These are phyloP conservation scores for Populus alba DNA, from an alignment of 345 rosid genomes.

Conservation along the genomic window DNA sequence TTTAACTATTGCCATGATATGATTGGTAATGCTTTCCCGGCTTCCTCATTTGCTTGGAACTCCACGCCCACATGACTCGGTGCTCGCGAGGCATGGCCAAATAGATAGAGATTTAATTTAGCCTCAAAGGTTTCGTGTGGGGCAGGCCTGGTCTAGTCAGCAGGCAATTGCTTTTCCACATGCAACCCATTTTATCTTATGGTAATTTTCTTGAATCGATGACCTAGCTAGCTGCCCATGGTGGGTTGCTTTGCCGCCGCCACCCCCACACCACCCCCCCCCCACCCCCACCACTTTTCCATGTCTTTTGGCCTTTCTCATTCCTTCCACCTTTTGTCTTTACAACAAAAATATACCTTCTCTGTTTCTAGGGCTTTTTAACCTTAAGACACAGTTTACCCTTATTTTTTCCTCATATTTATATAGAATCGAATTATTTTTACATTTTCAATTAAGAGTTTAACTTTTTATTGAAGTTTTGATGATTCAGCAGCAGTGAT, in stretches of 20 bases:
- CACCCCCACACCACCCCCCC: background rate
- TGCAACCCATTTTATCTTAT: slow-evolving; percentile 33
- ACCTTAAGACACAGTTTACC: background rate
- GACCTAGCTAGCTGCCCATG: slow-evolving; percentile 32
- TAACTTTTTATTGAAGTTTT: no score
- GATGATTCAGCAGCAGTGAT: no score
- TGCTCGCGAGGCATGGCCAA: no score
- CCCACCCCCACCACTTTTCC: slow-evolving; percentile 2
- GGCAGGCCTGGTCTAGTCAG: slow-evolving; percentile 11
- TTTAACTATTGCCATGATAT: background rate
- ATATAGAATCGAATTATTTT: no score
- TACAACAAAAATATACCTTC: background rate
- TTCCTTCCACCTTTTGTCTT: background rate
- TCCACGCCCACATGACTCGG: no score
- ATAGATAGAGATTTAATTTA: no score
- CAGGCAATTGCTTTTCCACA: slow-evolving; percentile 26
- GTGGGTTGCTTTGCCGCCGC: slow-evolving; percentile 2
- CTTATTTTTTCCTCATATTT: background rate
- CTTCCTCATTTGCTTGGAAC: no score
- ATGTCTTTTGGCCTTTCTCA: slow-evolving; percentile 16
- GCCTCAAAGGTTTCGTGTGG: background rate
- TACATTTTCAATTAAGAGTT: no score
- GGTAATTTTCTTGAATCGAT: slow-evolving; percentile 23
- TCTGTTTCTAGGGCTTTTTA: background rate
- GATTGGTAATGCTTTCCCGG: background rate